Evolutionary conservation across 495 filamentous ascomycete species (phyloP).

Genomic region (Penicillium cinerascens): DNA sequence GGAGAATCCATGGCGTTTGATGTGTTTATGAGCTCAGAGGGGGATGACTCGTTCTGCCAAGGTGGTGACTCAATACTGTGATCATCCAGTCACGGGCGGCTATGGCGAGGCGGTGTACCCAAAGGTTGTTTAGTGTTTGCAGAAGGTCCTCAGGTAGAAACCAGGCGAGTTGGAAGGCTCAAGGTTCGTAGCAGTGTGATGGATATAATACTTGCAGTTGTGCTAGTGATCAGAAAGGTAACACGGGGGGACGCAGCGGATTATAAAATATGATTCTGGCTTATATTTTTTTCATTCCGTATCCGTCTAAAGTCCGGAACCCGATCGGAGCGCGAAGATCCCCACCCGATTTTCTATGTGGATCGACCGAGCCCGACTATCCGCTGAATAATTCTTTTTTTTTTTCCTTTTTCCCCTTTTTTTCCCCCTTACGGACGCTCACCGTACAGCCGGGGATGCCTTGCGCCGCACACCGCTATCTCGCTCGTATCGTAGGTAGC

Average conservation of each 20-base stretch:
- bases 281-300: slow-evolving; percentile 1
- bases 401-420: background rate
- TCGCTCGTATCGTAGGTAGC: background rate
- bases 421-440: background rate
- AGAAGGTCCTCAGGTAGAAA: too few species aligned
- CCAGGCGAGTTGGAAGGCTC: background rate
- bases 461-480: background rate
- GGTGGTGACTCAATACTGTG: slow-evolving; percentile 32
- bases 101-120: slow-evolving; percentile 24
- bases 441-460: background rate
- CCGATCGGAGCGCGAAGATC: slow-evolving; percentile 11
- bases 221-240: background rate
- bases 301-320: slow-evolving; percentile 8
- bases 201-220: background rate
- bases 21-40: slow-evolving; percentile 27
- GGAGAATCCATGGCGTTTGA: slow-evolving; percentile 23
- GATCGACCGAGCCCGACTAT: slow-evolving; percentile 4
- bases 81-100: slow-evolving; percentile 24
- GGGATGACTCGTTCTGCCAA: slow-evolving; percentile 31
- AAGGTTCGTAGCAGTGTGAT: background rate
- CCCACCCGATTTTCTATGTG: slow-evolving; percentile 6
- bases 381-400: slow-evolving; percentile 2
- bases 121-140: too few species aligned
- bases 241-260: background rate
- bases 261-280: slow-evolving; percentile 5